A percentile compares a stretch with the other conserved stretches of the same genome.
Conservation (phyloP, 371 early-diverging fungal species). For the Funneliformis caledonium region DNA sequence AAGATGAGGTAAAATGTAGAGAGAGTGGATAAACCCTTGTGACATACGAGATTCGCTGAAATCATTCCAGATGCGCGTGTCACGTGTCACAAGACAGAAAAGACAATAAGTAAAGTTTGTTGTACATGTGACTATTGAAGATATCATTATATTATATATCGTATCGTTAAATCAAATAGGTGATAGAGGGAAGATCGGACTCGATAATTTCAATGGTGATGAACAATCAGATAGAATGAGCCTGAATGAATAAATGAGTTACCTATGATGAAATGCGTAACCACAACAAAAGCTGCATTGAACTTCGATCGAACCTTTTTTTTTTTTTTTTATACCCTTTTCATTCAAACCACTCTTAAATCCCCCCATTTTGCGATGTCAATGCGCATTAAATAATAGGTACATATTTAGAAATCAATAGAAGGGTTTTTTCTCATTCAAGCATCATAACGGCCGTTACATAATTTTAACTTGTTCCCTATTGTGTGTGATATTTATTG, state of each 20-base stretch:
- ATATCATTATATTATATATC: too few species aligned
- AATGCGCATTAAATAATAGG: background rate
- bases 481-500: background rate
- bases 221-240: background rate
- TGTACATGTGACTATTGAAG: background rate
- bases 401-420: background rate
- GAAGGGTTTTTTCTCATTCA: too few species aligned
- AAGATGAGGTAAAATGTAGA: too few species aligned
- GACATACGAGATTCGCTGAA: background rate
- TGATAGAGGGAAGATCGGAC: too few species aligned
- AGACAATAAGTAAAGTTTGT: background rate
- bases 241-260: background rate
- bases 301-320: background rate
- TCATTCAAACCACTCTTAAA: background rate
- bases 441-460: too few species aligned
- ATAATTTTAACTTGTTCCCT: too few species aligned
- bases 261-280: background rate
- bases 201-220: too few species aligned
- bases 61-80: background rate
- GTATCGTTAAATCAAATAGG: too few species aligned
- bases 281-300: background rate
- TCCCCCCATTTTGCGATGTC: background rate
- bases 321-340: background rate
- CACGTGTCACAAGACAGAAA: background rate
- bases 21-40: background rate